Evolutionary conservation across 2,329 filamentous ascomycete species (phyloP).

Genomic region (Pseudogymnoascus sp.): DNA sequence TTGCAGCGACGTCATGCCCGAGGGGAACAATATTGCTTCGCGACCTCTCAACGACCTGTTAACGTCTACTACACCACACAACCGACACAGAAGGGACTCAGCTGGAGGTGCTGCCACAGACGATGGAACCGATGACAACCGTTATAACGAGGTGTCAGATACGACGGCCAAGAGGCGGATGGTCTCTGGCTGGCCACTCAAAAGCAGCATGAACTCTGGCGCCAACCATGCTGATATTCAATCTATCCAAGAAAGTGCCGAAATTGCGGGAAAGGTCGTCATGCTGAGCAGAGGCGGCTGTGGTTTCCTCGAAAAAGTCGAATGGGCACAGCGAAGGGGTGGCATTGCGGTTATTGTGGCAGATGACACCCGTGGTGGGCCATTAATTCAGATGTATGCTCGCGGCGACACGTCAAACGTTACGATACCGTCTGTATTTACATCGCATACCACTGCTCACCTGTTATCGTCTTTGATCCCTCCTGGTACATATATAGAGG

Average conservation of each 20-base stretch:
- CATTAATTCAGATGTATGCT: conserved; percentile 96
- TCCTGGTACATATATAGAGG: conserved; percentile 55
- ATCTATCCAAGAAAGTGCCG: conserved; percentile 81
- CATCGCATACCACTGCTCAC: conserved; percentile 88
- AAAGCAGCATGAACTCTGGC: conserved; percentile 19
- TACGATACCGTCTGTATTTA: conserved; percentile 90
- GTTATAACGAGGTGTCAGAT: background rate
- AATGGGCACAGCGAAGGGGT: conserved; percentile 90
- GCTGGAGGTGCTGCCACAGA: conserved; percentile 34
- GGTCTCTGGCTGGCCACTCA: background rate
- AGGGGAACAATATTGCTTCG: conserved; percentile 30
- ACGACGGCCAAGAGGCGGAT: background rate
- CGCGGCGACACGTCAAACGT: conserved; percentile 91
- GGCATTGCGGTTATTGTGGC: conserved; percentile 88
- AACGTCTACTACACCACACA: conserved; percentile 25
- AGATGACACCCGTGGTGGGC: conserved; percentile 82
- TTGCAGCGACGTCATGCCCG: conserved; percentile 80
- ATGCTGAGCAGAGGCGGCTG: conserved; percentile 88
- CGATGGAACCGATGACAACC: conserved; percentile 71
- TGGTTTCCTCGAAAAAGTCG: conserved; percentile 93
- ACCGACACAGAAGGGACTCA: conserved; percentile 31
- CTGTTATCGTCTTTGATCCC: conserved; percentile 82
- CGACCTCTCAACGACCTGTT: conserved; percentile 8
- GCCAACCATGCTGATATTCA: conserved; percentile 74
- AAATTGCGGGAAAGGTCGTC: conserved; percentile 89